phyloP scores from a whole-genome alignment of 306 rosid genomes.

The Fragaria iinumae region DNA sequence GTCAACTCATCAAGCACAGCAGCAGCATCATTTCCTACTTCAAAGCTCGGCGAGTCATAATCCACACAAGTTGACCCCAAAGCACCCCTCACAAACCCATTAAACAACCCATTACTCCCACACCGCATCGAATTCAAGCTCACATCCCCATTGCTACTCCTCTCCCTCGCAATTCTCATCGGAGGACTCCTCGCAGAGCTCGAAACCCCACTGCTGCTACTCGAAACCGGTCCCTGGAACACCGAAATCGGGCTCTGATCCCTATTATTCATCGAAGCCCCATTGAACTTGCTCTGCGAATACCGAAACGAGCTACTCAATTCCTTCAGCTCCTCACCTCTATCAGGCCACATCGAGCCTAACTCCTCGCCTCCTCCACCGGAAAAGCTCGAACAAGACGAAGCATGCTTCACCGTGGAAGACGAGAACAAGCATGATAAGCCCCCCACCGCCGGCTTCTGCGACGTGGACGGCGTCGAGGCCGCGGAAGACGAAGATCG shows the following conservation, averaged over 20 bases:
- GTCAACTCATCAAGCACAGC: slow-evolving; percentile 68
- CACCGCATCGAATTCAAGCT: slow-evolving; percentile 35
- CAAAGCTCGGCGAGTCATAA: slow-evolving; percentile 50
- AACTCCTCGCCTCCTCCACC: slow-evolving; percentile 63
- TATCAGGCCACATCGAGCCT: slow-evolving; percentile 51
- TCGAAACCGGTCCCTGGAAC: slow-evolving; percentile 82
- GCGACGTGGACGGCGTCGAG: slow-evolving; percentile 60
- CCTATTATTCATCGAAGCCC: slow-evolving; percentile 56
- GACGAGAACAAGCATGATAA: slow-evolving; percentile 82
- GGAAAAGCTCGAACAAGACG: slow-evolving; percentile 51
- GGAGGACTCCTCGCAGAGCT: slow-evolving; percentile 46
- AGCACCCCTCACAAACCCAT: slow-evolving; percentile 83
- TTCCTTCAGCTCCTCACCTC: slow-evolving; percentile 75
- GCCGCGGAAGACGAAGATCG: slow-evolving; percentile 66
- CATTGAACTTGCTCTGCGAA: slow-evolving; percentile 57
- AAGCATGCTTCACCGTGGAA: slow-evolving; percentile 47
- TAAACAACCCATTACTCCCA: slow-evolving; percentile 58
- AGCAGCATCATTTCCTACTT: slow-evolving; percentile 36
- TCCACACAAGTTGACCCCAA: slow-evolving; percentile 76
- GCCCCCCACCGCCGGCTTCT: slow-evolving; percentile 70
- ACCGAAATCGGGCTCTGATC: slow-evolving; percentile 93
- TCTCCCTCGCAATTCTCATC: slow-evolving; percentile 41
- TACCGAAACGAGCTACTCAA: slow-evolving; percentile 69
- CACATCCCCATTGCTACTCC: slow-evolving; percentile 34
- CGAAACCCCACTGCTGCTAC: slow-evolving; percentile 47